These are phyloP conservation scores for Fusarium penzigii DNA, from an alignment of 2,329 filamentous ascomycete species.

Conservation along the genomic window DNA sequence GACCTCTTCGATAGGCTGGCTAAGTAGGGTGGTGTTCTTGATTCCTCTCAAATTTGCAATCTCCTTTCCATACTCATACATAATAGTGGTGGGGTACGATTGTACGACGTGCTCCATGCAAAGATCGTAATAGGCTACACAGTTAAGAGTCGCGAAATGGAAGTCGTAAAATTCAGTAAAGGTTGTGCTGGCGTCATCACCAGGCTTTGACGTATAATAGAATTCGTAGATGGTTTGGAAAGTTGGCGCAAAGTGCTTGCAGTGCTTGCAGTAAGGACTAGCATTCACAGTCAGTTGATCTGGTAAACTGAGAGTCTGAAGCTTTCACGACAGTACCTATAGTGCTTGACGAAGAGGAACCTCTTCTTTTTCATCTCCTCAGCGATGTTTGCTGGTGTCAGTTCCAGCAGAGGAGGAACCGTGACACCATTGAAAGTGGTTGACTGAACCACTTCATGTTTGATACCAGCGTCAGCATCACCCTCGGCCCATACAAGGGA, in stretches of 20 bases:
- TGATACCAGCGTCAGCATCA: conserved; percentile 31
- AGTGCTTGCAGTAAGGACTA: conserved; percentile 69
- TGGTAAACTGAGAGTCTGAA: neutral
- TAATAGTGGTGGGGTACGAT: conserved; percentile 73
- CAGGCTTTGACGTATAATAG: conserved; percentile 80
- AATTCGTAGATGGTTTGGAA: conserved; percentile 95
- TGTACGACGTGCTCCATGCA: conserved; percentile 68
- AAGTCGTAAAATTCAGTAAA: conserved; percentile 88
- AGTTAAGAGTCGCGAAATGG: conserved; percentile 84
- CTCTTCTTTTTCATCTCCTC: conserved; percentile 55
- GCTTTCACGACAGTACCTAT: conserved; percentile 54
- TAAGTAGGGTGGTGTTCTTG: conserved; percentile 67
- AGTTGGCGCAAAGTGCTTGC: conserved; percentile 75
- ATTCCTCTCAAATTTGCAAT: conserved; percentile 65
- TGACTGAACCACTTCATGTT: conserved; percentile 33
- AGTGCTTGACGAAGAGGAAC: conserved; percentile 63
- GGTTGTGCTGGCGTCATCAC: conserved; percentile 53
- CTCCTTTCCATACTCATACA: conserved; percentile 78
- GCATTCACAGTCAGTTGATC: conserved; percentile 20
- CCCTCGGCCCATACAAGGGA: conserved; percentile 33
- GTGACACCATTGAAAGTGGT: conserved; percentile 67
- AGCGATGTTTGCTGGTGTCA: conserved; percentile 60
- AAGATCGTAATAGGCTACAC: conserved; percentile 76
- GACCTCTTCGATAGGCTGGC: conserved; percentile 70
- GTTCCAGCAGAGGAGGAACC: conserved; percentile 65